These are phyloP conservation scores for Botrytis paeoniae DNA, from an alignment of 2,329 filamentous ascomycete species.

Conservation along the genomic window DNA sequence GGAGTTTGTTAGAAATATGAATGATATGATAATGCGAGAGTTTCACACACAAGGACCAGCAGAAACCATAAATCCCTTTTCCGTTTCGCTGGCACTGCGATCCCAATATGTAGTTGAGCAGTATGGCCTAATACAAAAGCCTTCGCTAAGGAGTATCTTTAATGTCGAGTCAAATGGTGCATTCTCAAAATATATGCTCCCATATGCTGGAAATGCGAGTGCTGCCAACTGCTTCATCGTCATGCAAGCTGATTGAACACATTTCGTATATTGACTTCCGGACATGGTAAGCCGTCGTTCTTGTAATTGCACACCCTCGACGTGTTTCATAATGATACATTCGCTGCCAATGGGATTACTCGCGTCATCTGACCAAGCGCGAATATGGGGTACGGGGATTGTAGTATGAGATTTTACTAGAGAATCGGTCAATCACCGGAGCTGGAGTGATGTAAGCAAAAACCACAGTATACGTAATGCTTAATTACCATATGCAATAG, in stretches of 20 bases:
- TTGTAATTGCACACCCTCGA: conserved; percentile 37
- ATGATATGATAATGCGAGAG: too few species aligned
- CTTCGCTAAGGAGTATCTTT: conserved; percentile 19
- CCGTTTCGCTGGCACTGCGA: conserved; percentile 5
- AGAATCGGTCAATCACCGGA: too few species aligned
- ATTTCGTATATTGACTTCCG: conserved; percentile 32
- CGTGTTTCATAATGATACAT: conserved; percentile 44
- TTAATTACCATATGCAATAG: not conserved
- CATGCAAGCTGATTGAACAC: conserved; percentile 24
- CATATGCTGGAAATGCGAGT: conserved; percentile 39
- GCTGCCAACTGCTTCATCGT: conserved; percentile 25
- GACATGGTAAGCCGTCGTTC: conserved; percentile 38
- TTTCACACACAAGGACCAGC: conserved; percentile 22
- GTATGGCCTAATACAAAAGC: conserved; percentile 38
- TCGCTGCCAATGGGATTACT: conserved; percentile 37
- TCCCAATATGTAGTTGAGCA: conserved; percentile 28
- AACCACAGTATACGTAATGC: too few species aligned
- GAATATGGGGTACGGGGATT: not conserved
- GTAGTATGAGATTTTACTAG: not conserved
- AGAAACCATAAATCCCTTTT: conserved; percentile 15
- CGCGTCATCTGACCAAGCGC: not conserved
- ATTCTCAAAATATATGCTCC: conserved; percentile 37
- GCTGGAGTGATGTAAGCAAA: too few species aligned
- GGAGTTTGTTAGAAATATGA: not conserved
- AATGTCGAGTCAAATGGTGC: conserved; percentile 15